Evolutionary conservation across 495 filamentous ascomycete species (phyloP).

Genomic region (Hyaloscypha finlandica): DNA sequence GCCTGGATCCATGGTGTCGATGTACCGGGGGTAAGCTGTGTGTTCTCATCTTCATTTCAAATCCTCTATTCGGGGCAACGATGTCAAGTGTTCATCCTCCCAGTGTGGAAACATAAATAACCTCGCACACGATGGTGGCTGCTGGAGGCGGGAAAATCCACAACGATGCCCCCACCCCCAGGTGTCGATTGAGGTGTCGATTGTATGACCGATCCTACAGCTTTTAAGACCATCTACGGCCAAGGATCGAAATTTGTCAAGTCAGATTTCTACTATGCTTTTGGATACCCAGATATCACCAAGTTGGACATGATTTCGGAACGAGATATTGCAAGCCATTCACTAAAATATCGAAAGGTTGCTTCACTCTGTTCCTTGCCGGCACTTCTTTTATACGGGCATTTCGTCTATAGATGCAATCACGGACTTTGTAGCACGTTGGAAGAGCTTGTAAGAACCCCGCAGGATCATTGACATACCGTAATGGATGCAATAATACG

Average conservation of each 20-base stretch:
- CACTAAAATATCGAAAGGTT: constrained; percentile 35
- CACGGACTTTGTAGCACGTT: background rate
- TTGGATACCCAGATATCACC: constrained; percentile 15
- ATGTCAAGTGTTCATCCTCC: no score
- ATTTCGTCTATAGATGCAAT: constrained; percentile 47
- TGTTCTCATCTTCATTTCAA: no score
- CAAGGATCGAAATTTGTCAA: constrained; percentile 73
- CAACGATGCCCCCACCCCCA: no score
- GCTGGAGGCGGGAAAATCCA: no score
- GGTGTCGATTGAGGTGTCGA: no score
- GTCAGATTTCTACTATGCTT: constrained; percentile 50
- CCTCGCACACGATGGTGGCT: no score
- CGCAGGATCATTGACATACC: background rate
- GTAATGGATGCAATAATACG: constrained; percentile 43
- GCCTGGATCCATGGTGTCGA: no score
- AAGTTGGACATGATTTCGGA: constrained; percentile 31
- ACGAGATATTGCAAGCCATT: constrained; percentile 26
- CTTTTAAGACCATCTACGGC: constrained; percentile 64
- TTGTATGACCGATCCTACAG: constrained; percentile 42
- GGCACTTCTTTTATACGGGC: constrained; percentile 53
- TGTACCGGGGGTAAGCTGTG: no score
- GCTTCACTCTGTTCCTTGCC: constrained; percentile 51
- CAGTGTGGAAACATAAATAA: no score
- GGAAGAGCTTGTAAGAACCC: background rate
- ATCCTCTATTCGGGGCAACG: no score